A percentile compares a stretch with the other conserved stretches of the same genome.
Conservation (phyloP, 148 eudicot species). For the Fallopia convolvulus region DNA sequence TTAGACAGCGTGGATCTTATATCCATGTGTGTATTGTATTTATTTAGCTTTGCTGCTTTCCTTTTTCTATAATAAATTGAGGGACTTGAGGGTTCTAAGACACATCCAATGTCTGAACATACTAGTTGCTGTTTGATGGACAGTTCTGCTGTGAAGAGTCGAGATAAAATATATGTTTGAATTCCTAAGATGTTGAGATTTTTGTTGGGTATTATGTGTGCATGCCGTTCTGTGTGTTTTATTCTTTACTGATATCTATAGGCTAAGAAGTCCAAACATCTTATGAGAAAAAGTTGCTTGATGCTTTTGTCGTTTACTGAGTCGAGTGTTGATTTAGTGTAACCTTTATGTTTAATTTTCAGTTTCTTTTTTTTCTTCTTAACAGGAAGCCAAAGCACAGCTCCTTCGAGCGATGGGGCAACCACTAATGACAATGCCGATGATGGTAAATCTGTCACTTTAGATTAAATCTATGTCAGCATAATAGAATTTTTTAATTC, state of each 20-base stretch:
- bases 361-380: constrained; percentile 11
- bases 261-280: neutral
- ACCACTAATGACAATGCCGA: constrained; percentile 43
- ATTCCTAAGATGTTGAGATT: neutral
- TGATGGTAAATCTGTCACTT: constrained; percentile 35
- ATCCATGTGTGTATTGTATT: neutral
- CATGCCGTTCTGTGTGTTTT: neutral
- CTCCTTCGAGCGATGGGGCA: constrained; percentile 28
- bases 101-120: neutral
- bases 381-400: constrained; percentile 54
- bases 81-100: neutral
- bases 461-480: neutral
- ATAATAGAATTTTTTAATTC: neutral
- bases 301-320: neutral
- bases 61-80: neutral
- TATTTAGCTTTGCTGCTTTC: neutral
- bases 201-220: neutral
- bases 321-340: neutral
- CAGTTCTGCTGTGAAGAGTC: neutral
- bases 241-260: too few relatives aligned
- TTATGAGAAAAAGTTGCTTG: neutral
- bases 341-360: neutral
- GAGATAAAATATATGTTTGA: neutral
- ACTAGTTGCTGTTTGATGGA: neutral
- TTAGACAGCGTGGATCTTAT: neutral